Evolutionary conservation across 495 filamentous ascomycete species (phyloP).

Genomic region (Penicillium herquei): DNA sequence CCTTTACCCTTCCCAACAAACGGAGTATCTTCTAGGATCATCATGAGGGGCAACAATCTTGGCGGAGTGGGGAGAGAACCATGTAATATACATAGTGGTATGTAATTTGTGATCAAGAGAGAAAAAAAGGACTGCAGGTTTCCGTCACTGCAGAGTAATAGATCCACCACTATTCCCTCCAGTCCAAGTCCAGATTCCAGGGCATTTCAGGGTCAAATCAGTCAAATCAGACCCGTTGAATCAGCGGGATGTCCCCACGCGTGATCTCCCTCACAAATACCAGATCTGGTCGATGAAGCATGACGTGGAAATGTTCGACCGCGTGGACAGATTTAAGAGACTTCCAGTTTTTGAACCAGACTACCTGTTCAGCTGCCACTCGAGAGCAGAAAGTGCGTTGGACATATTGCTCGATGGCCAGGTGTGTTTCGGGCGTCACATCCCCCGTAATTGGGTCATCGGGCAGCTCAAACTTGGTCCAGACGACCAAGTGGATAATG

Average conservation of each 20-base stretch:
- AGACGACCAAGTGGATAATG: slow-evolving; percentile 82
- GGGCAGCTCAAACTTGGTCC: slow-evolving; percentile 84
- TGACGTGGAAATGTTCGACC: slow-evolving; percentile 95
- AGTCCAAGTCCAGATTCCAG: no score
- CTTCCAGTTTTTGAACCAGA: slow-evolving; percentile 92
- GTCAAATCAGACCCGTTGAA: slow-evolving; percentile 18
- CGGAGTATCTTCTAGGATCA: slow-evolving; percentile 5
- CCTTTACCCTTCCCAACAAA: slow-evolving; percentile 2
- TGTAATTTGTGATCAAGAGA: neutral
- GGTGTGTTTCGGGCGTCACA: slow-evolving; percentile 59
- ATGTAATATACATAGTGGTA: neutral
- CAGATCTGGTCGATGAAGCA: slow-evolving; percentile 73
- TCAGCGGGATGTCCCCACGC: slow-evolving; percentile 66
- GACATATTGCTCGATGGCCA: slow-evolving; percentile 68
- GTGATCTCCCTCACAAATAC: slow-evolving; percentile 71
- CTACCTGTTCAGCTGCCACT: slow-evolving; percentile 52
- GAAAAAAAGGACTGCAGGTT: neutral
- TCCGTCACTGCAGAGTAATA: neutral
- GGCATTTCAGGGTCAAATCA: no score
- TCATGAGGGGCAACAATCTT: slow-evolving; percentile 30
- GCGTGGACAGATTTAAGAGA: slow-evolving; percentile 75
- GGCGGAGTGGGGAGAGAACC: slow-evolving; percentile 12
- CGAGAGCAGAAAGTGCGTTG: slow-evolving; percentile 56
- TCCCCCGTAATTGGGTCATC: slow-evolving; percentile 63
- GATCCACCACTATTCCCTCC: no score